Base-by-base conservation (phyloP, 108 stramenopile species). In the Poteriospumella lacustris region DNA sequence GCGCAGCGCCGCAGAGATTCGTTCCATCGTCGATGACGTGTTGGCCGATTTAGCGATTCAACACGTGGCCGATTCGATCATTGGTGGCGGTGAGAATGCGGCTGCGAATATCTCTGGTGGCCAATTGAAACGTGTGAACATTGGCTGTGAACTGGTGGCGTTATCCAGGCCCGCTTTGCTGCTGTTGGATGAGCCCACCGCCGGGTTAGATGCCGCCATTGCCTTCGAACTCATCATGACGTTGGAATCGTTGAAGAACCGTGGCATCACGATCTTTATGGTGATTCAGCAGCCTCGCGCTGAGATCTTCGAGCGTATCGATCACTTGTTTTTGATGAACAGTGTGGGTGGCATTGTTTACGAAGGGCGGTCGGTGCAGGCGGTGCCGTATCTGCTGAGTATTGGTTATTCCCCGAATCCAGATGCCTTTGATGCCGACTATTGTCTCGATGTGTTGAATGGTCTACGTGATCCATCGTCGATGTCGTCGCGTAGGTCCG, bases 281-380 rank as follows among this genome's bases (percentile, higher is more conserved):
- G 92, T 96, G 26, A 85, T 96, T 72, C 95, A 96, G 83, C 93
- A 94, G 77, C 95, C 95, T 0, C 79, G 92, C 0, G 89, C 89
- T 1, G 87, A 85, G 15, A 93, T 94, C 42, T 94, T 91, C 86
- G 84, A 90, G n/a, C 52, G 90, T 69, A 83, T 93, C 76, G 91
- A 93, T 75, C 82, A 90, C 64, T 75, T 91, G 47, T 64, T 96
- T 2, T 29, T 85, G 15, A 52, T 52, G 47, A 52, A 19, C 19
- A 9, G 9, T 9, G 15, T 52, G 15, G 60, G 60, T 9, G 60
- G 26, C 34, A 15, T 64, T 9, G 47, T 52, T 19, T 52, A 52
- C 19, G 47, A 52, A 52, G 47, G 47, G 15, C 15, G 15, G 9
- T 52, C 47, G 19, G 9, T 19, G 47, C 15, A 19, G 9, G 47